phyloP scores from a whole-genome alignment of 768 basidiomycete species.

The Lactifluus hygrophoroides region DNA sequence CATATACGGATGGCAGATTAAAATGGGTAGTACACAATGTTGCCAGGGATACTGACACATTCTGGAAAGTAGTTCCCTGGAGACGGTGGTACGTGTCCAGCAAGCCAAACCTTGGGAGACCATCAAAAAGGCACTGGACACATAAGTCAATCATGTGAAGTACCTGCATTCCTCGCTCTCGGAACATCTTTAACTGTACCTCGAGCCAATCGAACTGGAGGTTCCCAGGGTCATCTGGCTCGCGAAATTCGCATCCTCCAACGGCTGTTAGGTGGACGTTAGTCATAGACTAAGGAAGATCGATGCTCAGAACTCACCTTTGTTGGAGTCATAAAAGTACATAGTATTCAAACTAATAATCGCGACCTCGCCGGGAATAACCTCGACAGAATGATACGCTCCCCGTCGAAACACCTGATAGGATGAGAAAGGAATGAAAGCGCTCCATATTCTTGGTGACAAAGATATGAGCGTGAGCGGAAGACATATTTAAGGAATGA shows the following conservation, averaged over 20 bases:
- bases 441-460: constrained; percentile 58
- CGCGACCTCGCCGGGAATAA: constrained; percentile 65
- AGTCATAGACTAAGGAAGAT: not conserved
- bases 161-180: constrained; percentile 67
- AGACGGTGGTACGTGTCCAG: constrained; percentile 84
- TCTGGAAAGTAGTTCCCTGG: constrained; percentile 74
- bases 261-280: constrained; percentile 43
- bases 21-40: constrained; percentile 12
- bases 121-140: constrained; percentile 3
- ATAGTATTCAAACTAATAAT: constrained; percentile 84
- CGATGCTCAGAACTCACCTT: constrained; percentile 38
- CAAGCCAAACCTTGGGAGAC: constrained; percentile 37
- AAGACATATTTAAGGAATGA: not conserved
- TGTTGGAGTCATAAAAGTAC: constrained; percentile 87
- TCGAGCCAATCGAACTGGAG: constrained; percentile 87
- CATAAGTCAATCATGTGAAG: not conserved
- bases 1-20: constrained; percentile 2
- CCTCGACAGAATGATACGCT: constrained; percentile 76
- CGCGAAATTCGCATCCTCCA: constrained; percentile 57
- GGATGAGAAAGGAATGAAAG: constrained; percentile 71
- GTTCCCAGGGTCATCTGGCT: constrained; percentile 76
- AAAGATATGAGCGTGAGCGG: not conserved
- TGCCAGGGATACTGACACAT: constrained; percentile 49
- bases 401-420: constrained; percentile 80
- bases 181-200: constrained; percentile 64